These are phyloP conservation scores for Aureobasidium sp. DNA, from an alignment of 2,329 filamentous ascomycete genomes.

Conservation along the genomic window DNA sequence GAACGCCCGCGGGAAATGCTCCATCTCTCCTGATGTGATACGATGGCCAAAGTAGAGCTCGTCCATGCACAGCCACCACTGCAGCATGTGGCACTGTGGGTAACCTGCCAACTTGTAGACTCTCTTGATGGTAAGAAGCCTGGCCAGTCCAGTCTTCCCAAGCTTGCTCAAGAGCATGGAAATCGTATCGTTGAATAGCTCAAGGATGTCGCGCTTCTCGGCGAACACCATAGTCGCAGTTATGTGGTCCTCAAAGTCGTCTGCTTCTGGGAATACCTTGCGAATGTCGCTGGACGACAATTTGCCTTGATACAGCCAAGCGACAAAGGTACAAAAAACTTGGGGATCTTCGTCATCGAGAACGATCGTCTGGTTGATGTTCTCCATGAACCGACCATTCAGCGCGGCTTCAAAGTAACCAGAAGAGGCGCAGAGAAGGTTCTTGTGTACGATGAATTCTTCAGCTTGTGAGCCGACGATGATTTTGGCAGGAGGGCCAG, in stretches of 20 bases:
- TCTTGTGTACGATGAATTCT: background rate
- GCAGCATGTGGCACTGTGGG: too few species aligned
- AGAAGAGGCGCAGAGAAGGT: background rate
- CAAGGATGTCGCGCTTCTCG: background rate
- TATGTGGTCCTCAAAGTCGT: background rate
- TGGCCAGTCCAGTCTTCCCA: background rate
- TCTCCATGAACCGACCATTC: background rate
- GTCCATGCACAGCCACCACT: too few species aligned
- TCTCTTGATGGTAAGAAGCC: background rate
- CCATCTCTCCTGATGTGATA: too few species aligned
- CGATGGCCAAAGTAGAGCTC: too few species aligned
- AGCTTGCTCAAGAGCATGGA: background rate
- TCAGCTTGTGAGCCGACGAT: background rate
- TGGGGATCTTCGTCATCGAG: background rate
- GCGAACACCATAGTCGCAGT: background rate
- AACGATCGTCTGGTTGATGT: background rate
- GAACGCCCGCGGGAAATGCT: too few species aligned
- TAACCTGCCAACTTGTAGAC: background rate
- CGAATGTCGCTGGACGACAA: background rate
- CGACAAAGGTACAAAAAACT: background rate
- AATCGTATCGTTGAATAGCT: background rate
- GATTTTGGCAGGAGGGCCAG: background rate
- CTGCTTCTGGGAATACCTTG: background rate
- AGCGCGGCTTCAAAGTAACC: background rate
- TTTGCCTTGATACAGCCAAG: slow-evolving; percentile 3